Evolutionary conservation across 148 eudicot species (phyloP).

Genomic region (Chenopodium formosanum): DNA sequence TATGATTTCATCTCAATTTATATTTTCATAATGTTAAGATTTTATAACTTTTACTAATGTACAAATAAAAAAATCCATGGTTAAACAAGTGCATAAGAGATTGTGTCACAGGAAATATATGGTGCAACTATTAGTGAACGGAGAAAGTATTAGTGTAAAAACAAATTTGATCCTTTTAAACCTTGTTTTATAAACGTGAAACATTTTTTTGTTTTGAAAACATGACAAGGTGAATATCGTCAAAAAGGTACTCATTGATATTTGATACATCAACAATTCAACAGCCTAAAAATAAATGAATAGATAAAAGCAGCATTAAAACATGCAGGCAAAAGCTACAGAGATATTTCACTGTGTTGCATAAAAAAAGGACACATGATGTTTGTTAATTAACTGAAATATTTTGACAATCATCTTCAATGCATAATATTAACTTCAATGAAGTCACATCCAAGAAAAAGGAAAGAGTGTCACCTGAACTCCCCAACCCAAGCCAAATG

Average conservation of each 20-base stretch:
- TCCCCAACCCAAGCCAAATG: conserved; percentile 73
- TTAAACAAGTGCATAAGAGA: too few species aligned
- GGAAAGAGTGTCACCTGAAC: conserved; percentile 48
- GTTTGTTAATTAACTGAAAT: background rate
- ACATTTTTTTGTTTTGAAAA: too few species aligned
- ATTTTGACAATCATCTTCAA: background rate
- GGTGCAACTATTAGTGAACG: too few species aligned
- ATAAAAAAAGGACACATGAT: background rate
- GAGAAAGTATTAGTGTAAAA: too few species aligned
- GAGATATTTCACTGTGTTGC: background rate
- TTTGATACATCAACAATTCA: background rate
- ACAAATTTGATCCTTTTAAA: too few species aligned
- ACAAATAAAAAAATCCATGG: too few species aligned
- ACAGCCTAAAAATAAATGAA: background rate
- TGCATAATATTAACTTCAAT: background rate
- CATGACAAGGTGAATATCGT: background rate
- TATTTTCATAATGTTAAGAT: too few species aligned
- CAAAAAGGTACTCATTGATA: background rate
- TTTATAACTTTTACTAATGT: too few species aligned
- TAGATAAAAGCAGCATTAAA: background rate
- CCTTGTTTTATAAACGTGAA: too few species aligned
- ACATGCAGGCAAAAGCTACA: background rate
- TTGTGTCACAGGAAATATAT: too few species aligned
- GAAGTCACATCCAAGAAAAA: background rate
- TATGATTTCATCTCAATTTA: too few species aligned